Evolutionary conservation across 2,329 filamentous ascomycete genomes (phyloP).

Genomic region (Clonostachys rhizophaga): DNA sequence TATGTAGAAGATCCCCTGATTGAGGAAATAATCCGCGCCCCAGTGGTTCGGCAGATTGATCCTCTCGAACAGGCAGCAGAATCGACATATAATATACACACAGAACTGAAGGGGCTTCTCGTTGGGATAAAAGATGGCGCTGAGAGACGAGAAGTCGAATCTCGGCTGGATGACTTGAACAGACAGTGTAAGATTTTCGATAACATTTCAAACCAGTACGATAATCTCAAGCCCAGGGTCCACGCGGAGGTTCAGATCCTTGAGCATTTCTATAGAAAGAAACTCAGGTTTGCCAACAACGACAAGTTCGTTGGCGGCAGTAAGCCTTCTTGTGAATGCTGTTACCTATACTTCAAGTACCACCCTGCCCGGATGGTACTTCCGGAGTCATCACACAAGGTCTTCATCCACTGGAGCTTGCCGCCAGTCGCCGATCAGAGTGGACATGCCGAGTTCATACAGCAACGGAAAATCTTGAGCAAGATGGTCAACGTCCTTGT

Average conservation of each 20-base stretch:
- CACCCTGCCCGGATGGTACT: constrained; percentile 25
- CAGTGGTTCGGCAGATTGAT: constrained; percentile 14
- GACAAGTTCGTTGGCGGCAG: constrained; percentile 45
- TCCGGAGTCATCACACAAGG: constrained; percentile 29
- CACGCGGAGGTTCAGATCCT: constrained; percentile 43
- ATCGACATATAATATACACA: constrained; percentile 8
- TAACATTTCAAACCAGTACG: constrained; percentile 16
- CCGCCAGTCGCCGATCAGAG: no score
- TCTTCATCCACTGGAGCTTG: constrained; percentile 13
- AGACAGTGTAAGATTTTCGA: neutral
- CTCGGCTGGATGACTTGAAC: neutral
- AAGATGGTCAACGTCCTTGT: no score
- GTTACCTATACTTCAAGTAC: constrained; percentile 33
- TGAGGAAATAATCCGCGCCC: constrained; percentile 20
- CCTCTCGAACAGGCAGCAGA: constrained; percentile 4
- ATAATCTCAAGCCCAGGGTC: constrained; percentile 17
- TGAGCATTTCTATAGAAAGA: constrained; percentile 32
- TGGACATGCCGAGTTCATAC: no score
- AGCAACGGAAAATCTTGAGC: no score
- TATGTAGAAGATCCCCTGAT: constrained; percentile 16
- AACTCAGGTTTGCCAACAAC: constrained; percentile 22
- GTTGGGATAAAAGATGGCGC: neutral
- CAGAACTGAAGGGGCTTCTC: constrained; percentile 2
- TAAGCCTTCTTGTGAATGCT: constrained; percentile 46
- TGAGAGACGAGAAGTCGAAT: neutral